phyloP scores from a whole-genome alignment of 1,139 yeast species.

The Oligophagozyma castellii region DNA sequence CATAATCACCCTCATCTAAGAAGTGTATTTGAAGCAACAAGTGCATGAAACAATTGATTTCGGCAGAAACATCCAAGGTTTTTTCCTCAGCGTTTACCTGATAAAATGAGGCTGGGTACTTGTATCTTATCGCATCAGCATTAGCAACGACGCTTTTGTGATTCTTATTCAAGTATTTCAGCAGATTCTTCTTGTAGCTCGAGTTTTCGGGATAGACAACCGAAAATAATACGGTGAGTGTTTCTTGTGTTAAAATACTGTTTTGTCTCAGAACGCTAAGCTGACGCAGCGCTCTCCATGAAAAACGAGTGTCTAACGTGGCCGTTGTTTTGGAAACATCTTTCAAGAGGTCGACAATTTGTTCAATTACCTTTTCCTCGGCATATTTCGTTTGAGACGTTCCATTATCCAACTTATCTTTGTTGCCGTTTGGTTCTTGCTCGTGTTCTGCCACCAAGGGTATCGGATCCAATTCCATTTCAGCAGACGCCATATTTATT shows the following conservation, averaged over 20 bases:
- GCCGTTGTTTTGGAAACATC: constrained; percentile 49
- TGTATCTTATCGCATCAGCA: constrained; percentile 20
- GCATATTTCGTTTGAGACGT: constrained; percentile 11
- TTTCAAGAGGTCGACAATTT: constrained; percentile 21
- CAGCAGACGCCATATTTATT: constrained; percentile 11
- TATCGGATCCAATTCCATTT: constrained; percentile 18
- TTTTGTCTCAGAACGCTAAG: constrained; percentile 57
- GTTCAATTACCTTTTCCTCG: constrained; percentile 19
- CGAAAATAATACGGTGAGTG: constrained; percentile 41
- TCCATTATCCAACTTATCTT: too few relatives aligned
- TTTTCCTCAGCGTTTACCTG: constrained; percentile 13
- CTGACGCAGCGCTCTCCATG: constrained; percentile 75
- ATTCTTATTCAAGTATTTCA: constrained; percentile 28
- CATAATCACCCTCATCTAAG: constrained; percentile 44
- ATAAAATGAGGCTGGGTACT: constrained; percentile 23
- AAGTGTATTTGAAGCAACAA: constrained; percentile 65
- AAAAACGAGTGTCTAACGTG: constrained; percentile 73
- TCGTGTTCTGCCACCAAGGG: constrained; percentile 16
- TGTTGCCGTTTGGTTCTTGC: constrained; percentile 5
- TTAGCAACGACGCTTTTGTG: constrained; percentile 23
- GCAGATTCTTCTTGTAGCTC: constrained; percentile 32
- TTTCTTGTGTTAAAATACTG: constrained; percentile 35
- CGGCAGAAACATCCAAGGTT: constrained; percentile 43
- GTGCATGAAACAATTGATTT: constrained; percentile 68
- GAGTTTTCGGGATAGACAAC: constrained; percentile 36